Evolutionary conservation across 192 early-diverging fungal genomes (phyloP).

Genomic region (Coemansia sp.): DNA sequence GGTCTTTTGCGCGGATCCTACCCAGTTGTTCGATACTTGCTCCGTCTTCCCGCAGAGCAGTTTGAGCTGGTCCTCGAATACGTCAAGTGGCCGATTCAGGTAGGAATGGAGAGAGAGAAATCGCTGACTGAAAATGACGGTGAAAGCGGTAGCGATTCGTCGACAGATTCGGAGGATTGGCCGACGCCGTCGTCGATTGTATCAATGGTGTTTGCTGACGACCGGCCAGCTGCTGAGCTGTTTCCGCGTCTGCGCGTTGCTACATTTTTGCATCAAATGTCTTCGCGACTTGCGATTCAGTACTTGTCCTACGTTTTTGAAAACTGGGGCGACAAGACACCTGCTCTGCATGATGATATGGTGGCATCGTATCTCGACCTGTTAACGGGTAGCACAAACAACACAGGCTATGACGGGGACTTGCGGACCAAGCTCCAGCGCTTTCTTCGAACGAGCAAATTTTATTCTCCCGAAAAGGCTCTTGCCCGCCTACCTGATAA

Average conservation of each 20-base stretch:
- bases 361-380: constrained; percentile 76
- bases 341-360: constrained; percentile 78
- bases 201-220: constrained; percentile 51
- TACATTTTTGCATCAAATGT: constrained; percentile 65
- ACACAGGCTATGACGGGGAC: background rate
- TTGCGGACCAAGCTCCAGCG: constrained; percentile 50
- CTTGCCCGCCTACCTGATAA: constrained; percentile 72
- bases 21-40: constrained; percentile 71
- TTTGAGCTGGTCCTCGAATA: constrained; percentile 84
- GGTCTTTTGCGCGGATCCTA: constrained; percentile 62
- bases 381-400: constrained; percentile 10
- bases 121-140: background rate
- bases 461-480: constrained; percentile 75
- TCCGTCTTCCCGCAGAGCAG: constrained; percentile 71
- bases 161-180: constrained; percentile 32
- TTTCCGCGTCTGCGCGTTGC: constrained; percentile 63
- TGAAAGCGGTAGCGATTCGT: constrained; percentile 34
- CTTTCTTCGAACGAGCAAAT: constrained; percentile 68
- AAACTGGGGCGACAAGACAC: constrained; percentile 60
- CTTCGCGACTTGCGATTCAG: constrained; percentile 62
- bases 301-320: constrained; percentile 84
- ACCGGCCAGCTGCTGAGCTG: constrained; percentile 55
- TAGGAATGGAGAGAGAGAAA: constrained; percentile 57
- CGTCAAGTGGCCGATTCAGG: constrained; percentile 72
- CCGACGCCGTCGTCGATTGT: constrained; percentile 23